Conservation (phyloP, 2,329 filamentous ascomycete species). For the Cadophora luteo-olivacea region DNA sequence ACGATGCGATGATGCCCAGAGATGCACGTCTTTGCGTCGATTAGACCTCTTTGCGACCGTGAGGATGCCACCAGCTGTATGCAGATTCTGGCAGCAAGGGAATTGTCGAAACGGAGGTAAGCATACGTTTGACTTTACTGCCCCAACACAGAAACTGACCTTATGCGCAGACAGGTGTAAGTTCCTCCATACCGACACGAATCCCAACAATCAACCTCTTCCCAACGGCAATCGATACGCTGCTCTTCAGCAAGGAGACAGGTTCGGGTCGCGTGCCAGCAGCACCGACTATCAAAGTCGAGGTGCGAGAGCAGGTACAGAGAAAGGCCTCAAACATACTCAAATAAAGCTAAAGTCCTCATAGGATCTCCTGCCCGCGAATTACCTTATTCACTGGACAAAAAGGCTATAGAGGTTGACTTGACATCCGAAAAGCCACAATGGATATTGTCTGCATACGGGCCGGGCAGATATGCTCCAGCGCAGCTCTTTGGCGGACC, state of each 20-base stretch:
- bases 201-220: constrained; percentile 41
- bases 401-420: constrained; percentile 67
- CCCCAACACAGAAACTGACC: constrained; percentile 25
- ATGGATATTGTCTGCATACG: constrained; percentile 90
- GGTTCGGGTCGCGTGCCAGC: constrained; percentile 25
- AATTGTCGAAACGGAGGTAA: constrained; percentile 59
- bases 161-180: constrained; percentile 59
- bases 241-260: constrained; percentile 39
- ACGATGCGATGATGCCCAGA: constrained; percentile 13
- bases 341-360: constrained; percentile 18
- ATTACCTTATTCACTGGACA: constrained; percentile 39
- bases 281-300: constrained; percentile 34
- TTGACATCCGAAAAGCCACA: constrained; percentile 73
- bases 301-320: constrained; percentile 25
- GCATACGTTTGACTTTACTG: neutral
- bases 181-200: constrained; percentile 59
- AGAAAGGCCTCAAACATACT: constrained; percentile 18
- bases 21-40: constrained; percentile 11
- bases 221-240: constrained; percentile 46
- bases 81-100: constrained; percentile 69
- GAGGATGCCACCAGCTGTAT: constrained; percentile 44
- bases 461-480: constrained; percentile 77
- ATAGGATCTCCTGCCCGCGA: constrained; percentile 19
- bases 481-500: constrained; percentile 83
- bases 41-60: constrained; percentile 11